Percentiles rank a stretch among this genome's conserved stretches.
These are phyloP conservation scores for Nemania sp. DNA, from an alignment of 2,329 filamentous ascomycete species.

Conservation along the genomic window DNA sequence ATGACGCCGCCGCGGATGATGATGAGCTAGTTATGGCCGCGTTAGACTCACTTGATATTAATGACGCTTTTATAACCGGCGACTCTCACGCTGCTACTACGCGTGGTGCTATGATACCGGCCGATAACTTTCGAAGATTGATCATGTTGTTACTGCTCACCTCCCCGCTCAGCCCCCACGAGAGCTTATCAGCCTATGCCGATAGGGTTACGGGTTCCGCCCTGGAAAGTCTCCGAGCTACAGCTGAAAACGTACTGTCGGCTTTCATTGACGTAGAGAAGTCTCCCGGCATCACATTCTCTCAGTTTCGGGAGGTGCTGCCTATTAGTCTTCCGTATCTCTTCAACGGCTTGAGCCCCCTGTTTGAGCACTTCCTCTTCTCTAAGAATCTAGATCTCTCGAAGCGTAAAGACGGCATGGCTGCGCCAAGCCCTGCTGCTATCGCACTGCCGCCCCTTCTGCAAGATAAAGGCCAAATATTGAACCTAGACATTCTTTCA, in stretches of 20 bases:
- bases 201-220: slow-evolving; percentile 66
- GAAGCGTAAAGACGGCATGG: slow-evolving; percentile 58
- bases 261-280: slow-evolving; percentile 75
- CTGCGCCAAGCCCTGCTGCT: slow-evolving; percentile 32
- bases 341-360: slow-evolving; percentile 73
- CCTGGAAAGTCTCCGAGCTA: slow-evolving; percentile 68
- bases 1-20: slow-evolving; percentile 65
- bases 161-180: slow-evolving; percentile 73
- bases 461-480: slow-evolving; percentile 67
- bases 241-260: slow-evolving; percentile 73
- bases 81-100: slow-evolving; percentile 60
- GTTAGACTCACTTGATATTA: slow-evolving; percentile 74
- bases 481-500: slow-evolving; percentile 72
- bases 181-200: slow-evolving; percentile 72
- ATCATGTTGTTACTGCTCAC: slow-evolving; percentile 76
- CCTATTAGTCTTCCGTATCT: slow-evolving; percentile 72
- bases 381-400: slow-evolving; percentile 77
- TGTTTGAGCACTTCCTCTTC: slow-evolving; percentile 83
- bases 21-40: slow-evolving; percentile 76
- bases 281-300: slow-evolving; percentile 71
- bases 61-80: slow-evolving; percentile 69
- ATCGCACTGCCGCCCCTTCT: slow-evolving; percentile 58
- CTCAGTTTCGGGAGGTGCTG: slow-evolving; percentile 70
- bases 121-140: slow-evolving; percentile 77
- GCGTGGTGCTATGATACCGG: slow-evolving; percentile 76